Conservation (phyloP, 305 asterid species). For the Plantago coronopus region DNA sequence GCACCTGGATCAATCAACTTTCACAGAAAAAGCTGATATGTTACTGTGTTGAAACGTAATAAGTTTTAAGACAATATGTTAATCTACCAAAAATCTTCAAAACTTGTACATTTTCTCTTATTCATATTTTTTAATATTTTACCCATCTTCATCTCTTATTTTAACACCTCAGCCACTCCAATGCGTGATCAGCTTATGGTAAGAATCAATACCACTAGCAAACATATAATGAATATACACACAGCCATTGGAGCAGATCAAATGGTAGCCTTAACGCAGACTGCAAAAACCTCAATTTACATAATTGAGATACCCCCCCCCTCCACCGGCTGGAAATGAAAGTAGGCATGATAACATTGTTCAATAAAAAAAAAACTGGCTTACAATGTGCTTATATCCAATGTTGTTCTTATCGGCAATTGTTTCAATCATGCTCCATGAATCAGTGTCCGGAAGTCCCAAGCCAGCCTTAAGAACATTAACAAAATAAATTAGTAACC, state of each 20-base stretch:
- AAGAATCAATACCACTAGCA: background rate
- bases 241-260: too few species aligned
- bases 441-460: constrained; percentile 83
- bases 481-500: constrained; percentile 26
- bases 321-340: too few species aligned
- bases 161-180: background rate
- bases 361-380: constrained; percentile 25
- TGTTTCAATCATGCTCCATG: constrained; percentile 86
- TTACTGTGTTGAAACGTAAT: too few species aligned
- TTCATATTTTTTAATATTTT: background rate
- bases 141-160: too few species aligned
- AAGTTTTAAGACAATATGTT: too few species aligned
- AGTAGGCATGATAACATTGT: constrained; percentile 9
- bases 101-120: background rate
- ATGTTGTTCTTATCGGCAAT: constrained; percentile 86
- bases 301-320: too few species aligned
- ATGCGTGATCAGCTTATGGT: background rate
- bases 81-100: too few species aligned
- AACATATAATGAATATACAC: too few species aligned
- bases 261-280: too few species aligned
- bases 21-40: too few species aligned
- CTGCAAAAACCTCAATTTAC: background rate
- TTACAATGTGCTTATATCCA: constrained; percentile 84
- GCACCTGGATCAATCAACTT: too few species aligned
- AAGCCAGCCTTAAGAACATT: constrained; percentile 66